These are phyloP conservation scores for Exophiala sp. DNA, from an alignment of 2,329 filamentous ascomycete genomes.

Conservation along the genomic window DNA sequence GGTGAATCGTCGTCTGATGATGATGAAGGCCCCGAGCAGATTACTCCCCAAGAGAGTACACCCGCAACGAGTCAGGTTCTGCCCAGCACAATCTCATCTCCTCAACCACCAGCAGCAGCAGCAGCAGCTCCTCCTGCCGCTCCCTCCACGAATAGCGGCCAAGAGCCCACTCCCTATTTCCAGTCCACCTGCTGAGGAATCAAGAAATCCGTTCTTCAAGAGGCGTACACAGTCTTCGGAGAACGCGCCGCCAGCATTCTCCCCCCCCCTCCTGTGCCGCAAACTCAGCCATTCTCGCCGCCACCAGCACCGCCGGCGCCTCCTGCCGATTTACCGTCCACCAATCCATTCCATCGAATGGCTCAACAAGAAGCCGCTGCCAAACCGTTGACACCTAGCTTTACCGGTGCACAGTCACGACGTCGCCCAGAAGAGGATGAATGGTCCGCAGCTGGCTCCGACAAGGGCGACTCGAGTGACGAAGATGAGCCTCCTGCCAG, in stretches of 20 bases:
- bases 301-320: conserved; percentile 36
- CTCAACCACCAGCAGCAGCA: too few relatives aligned
- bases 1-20: conserved; percentile 77
- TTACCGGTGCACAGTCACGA: conserved; percentile 45
- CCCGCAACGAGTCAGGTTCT: conserved; percentile 54
- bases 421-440: conserved; percentile 64
- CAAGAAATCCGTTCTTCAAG: conserved; percentile 91
- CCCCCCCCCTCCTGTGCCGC: conserved; percentile 42
- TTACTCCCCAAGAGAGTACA: conserved; percentile 57
- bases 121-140: conserved; percentile 30
- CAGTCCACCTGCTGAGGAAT: conserved; percentile 58
- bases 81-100: conserved; percentile 31
- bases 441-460: conserved; percentile 75
- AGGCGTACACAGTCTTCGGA: conserved; percentile 68
- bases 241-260: conserved; percentile 36
- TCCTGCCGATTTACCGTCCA: conserved; percentile 59
- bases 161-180: conserved; percentile 45
- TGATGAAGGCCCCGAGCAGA: conserved; percentile 62
- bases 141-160: conserved; percentile 46
- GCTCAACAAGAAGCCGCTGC: conserved; percentile 48
- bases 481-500: conserved; percentile 71
- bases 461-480: conserved; percentile 64
- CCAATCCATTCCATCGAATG: conserved; percentile 91
- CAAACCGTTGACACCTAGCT: conserved; percentile 48
- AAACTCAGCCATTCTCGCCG: conserved; percentile 36